Percentiles rank a stretch among this genome's conserved stretches.
Evolutionary conservation across 1,284 basidiomycete species (phyloP).

Genomic region (Ustilago lituana): DNA sequence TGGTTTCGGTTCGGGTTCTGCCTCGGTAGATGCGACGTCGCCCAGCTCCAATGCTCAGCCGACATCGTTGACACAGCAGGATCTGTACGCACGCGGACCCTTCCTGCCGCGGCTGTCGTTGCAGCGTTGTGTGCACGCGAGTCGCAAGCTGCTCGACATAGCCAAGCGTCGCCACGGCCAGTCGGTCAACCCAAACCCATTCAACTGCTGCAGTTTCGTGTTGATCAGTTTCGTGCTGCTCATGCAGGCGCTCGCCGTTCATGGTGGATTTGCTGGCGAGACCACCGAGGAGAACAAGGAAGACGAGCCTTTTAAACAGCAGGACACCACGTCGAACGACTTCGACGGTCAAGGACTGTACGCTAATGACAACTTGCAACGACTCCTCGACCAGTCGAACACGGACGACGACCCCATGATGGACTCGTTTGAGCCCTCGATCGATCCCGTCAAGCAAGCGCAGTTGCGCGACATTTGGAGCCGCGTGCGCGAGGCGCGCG

Average conservation of each 20-base stretch:
- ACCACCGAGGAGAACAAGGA: conserved; percentile 13
- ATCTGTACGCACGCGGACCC: conserved; percentile 56
- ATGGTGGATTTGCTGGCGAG: conserved; percentile 38
- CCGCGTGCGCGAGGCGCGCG: conserved; percentile 53
- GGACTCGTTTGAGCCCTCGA: conserved; percentile 27
- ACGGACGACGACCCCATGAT: conserved; percentile 23
- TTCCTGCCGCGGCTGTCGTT: conserved; percentile 56
- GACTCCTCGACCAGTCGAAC: conserved; percentile 26
- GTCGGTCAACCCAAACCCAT: conserved; percentile 56
- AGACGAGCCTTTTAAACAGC: conserved; percentile 2
- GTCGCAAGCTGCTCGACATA: conserved; percentile 57
- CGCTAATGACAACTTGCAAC: conserved; percentile 42
- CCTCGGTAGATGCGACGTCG: conserved; percentile 11
- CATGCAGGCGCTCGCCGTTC: conserved; percentile 60
- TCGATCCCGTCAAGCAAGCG: conserved; percentile 40
- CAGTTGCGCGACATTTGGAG: conserved; percentile 56
- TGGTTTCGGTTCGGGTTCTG: background rate
- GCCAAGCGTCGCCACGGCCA: conserved; percentile 46
- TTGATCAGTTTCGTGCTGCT: conserved; percentile 61
- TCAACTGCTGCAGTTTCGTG: conserved; percentile 62
- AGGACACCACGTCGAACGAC: conserved; percentile 9
- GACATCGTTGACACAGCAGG: conserved; percentile 37
- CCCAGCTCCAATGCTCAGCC: conserved; percentile 4
- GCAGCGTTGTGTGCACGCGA: conserved; percentile 58
- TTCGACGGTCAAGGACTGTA: conserved; percentile 22